Base-by-base conservation (phyloP, 441 rosid genomes). In the Macaranga tanarius region DNA sequence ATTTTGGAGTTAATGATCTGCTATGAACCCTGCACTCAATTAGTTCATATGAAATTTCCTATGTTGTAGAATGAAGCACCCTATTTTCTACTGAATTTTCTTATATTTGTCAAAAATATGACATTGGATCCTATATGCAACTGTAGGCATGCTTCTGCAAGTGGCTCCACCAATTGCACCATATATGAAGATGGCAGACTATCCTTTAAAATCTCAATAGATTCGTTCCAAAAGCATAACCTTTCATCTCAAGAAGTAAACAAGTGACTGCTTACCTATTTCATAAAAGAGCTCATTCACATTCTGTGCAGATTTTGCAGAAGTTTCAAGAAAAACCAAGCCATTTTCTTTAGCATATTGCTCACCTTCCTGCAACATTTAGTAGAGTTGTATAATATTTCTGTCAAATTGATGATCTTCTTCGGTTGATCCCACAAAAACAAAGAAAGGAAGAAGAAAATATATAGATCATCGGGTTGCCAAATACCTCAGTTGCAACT, bases 241-340 rank as follows among this genome's bases (percentile, higher is more conserved):
- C 63, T 52, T 61, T 38, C 28, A 28, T 44, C 62, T n/a, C 62
- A 54, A 34, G 1, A 63, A 26, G n/a, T 51, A 28, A 34, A 48
- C 9, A 51, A 63, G 25, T 34, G 19, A 55, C 17, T 10, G 16
- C 42, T 75, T 85, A 91, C 94, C 92, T 83, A 90, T 89, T 81
- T 91, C 93, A 63, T 91, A 91, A 75, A 91, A 91, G 50, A 89
- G 94, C 76, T 91, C 94, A n/a, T 88, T 91, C 74, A 88, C 94
- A 83, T 91, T 91, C 74, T 89, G 90, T 65, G 92, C 91, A 62
- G 89, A 79, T 79, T 91, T 91, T 31, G 96, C 96, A 20, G 96
- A 91, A 62, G 92, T 81, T 82, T 91, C 94, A 54, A 91, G 76
- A 76, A 91, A 91, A 48, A 75, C 78, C 84, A 91, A 62, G 20